Evolutionary conservation across 176 grass and related monocot genomes (phyloP), one percentile per base, ranked within the genome.

Genomic region (Pontederia paniculata): DNA sequence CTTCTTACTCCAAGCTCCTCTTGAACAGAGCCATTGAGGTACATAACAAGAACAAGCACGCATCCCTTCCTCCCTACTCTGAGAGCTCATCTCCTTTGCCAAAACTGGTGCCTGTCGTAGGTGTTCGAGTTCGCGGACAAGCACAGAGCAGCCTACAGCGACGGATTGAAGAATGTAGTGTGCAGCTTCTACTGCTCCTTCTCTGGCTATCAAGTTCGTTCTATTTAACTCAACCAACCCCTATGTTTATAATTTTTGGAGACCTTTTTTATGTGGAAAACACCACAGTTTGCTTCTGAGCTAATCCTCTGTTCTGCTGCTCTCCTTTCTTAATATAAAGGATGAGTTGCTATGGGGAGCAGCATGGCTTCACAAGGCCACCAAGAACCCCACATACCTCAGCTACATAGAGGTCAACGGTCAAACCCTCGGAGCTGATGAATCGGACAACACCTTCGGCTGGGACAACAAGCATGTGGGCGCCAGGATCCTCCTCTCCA

Each of bases 131-230:
- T 80, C 60, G 77, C 77, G 1, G 50, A 74, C 17, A 55, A 28
- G n/a, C 69, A 74, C 43, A 62, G 61, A 42, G 77, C 70, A 16
- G 56, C 7, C 21, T 80, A 80, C 45, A 74, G 77, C 17, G 71
- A 80, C 10, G 74, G 70, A 11, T 64, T 80, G 6, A 15, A 20
- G 0, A 57, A 70, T 12, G 77, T 58, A n/a, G 77, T 74, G 23
- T 80, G 77, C 55, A 70, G 70, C 3, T 80, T 80, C 44, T 80
- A 80, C 42, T 80, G 77, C 55, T 80, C 77, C 14, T 80, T 74
- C 58, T 74, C 77, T 15, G 70, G 77, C 41, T 80, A 55, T 47
- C 63, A 80, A 19, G 70, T 80, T 69, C 68, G 9, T 17, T 16
- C 10, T 46, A 3, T 12, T 20, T 0, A 12, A 2, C 0, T 37